Evolutionary conservation across 176 grass and related monocot species (phyloP).

Genomic region (Stipa capillata): DNA sequence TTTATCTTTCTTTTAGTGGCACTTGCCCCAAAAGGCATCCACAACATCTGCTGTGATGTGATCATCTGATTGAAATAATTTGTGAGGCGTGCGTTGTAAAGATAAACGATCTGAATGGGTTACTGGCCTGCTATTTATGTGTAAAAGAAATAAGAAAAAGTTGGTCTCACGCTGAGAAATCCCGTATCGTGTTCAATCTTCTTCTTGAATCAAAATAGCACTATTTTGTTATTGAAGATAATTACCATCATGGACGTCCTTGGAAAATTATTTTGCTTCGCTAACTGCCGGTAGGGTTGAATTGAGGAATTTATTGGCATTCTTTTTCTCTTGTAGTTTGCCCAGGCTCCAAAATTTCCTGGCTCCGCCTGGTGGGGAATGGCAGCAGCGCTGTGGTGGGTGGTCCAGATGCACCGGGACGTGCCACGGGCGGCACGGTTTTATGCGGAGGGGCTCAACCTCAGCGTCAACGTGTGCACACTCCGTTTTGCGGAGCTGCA

Average conservation of each 20-base stretch:
- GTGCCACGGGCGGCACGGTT: constrained; percentile 72
- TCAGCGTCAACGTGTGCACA: constrained; percentile 69
- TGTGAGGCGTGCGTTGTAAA: too few species aligned
- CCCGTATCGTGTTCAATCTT: neutral
- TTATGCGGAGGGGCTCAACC: constrained; percentile 70
- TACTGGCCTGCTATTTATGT: too few species aligned
- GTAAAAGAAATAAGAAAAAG: too few species aligned
- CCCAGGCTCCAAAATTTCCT: neutral
- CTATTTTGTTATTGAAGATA: neutral
- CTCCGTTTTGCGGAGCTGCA: constrained; percentile 94
- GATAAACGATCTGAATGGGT: too few species aligned
- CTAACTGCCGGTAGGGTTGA: neutral
- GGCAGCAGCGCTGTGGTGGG: constrained; percentile 55
- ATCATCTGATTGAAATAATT: neutral
- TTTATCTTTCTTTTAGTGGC: too few species aligned
- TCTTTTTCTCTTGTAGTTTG: neutral
- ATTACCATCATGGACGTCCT: neutral
- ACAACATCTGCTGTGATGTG: neutral
- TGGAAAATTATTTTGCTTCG: neutral
- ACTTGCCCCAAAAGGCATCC: too few species aligned
- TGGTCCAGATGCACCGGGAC: constrained; percentile 75
- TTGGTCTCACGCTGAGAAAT: neutral
- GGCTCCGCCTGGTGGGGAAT: neutral
- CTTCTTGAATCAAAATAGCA: neutral
- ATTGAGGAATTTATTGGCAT: neutral